Evolutionary conservation across 108 stramenopile genomes (phyloP).

Genomic region (Chaetoceros tenuissimus): DNA sequence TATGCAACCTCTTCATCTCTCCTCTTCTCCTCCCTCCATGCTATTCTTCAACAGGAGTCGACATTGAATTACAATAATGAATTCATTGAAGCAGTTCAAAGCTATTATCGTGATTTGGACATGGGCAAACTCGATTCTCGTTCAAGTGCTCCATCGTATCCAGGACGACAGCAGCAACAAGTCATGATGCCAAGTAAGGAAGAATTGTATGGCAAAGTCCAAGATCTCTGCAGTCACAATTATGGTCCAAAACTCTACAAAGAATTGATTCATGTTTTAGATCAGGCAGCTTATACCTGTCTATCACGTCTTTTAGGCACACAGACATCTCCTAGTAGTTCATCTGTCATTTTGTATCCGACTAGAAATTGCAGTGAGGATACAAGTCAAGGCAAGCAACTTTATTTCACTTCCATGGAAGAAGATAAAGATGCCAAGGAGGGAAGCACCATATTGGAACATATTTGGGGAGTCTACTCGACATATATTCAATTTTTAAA

Average conservation of each 20-base stretch:
- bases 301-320: slow-evolving; percentile 11
- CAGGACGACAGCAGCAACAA: slow-evolving; percentile 10
- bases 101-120: too few relatives aligned
- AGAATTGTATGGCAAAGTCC: slow-evolving; percentile 63
- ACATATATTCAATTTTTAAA: slow-evolving; percentile 33
- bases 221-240: slow-evolving; percentile 59
- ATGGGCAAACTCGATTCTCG: slow-evolving; percentile 18
- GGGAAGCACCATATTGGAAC: slow-evolving; percentile 10
- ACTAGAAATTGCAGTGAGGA: slow-evolving; percentile 36
- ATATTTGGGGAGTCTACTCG: slow-evolving; percentile 16
- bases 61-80: too few relatives aligned
- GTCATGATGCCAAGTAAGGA: slow-evolving; percentile 35
- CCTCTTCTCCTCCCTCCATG: neutral
- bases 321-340: slow-evolving; percentile 4
- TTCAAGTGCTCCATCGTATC: slow-evolving; percentile 5
- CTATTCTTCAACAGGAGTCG: neutral
- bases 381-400: slow-evolving; percentile 46
- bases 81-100: slow-evolving; percentile 44
- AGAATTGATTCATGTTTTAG: slow-evolving; percentile 41
- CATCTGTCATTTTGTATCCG: slow-evolving; percentile 12
- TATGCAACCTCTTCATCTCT: slow-evolving; percentile 38
- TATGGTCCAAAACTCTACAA: slow-evolving; percentile 59
- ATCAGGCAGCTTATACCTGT: slow-evolving; percentile 39
- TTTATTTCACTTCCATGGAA: slow-evolving; percentile 12
- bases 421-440: neutral